A percentile compares a stretch with the other conserved stretches of the same genome.
These are phyloP conservation scores for Clavariopsis aquatica DNA, from an alignment of 495 filamentous ascomycete species.

Conservation along the genomic window DNA sequence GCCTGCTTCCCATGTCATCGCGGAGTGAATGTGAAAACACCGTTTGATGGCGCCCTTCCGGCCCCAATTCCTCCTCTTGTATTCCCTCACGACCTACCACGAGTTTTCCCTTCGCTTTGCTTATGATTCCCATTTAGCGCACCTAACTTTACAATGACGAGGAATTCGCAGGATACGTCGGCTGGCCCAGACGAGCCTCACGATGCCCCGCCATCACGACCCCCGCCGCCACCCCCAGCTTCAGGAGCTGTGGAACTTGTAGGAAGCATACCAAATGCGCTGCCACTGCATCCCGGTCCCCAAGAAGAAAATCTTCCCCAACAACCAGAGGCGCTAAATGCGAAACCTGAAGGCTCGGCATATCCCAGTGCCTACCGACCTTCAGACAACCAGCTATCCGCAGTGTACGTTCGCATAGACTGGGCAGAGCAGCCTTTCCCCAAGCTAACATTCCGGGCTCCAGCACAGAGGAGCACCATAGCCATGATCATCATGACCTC, in stretches of 20 bases:
- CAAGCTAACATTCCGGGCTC: background rate
- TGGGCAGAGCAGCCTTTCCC: background rate
- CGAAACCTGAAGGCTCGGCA: slow-evolving; percentile 28
- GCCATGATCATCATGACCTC: too few relatives aligned
- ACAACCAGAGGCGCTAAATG: slow-evolving; percentile 2
- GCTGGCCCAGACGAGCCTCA: background rate
- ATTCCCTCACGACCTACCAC: background rate
- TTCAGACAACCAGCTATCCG: background rate
- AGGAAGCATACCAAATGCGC: slow-evolving; percentile 3
- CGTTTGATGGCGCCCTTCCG: background rate
- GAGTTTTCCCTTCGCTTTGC: background rate
- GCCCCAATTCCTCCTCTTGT: slow-evolving; percentile 3
- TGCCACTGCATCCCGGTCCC: background rate
- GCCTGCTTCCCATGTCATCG: background rate
- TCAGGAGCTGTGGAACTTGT: slow-evolving; percentile 7
- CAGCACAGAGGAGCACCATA: background rate
- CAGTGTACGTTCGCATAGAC: background rate
- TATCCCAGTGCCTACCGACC: slow-evolving; percentile 34
- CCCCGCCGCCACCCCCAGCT: background rate
- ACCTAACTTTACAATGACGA: slow-evolving; percentile 13
- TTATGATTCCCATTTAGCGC: slow-evolving; percentile 10
- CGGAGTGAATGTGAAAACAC: background rate
- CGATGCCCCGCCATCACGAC: slow-evolving; percentile 23
- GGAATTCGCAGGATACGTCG: background rate
- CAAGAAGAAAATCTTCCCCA: background rate